Conservation (phyloP, 805 yeast species). For the Wilhelminamyces savonicus region DNA sequence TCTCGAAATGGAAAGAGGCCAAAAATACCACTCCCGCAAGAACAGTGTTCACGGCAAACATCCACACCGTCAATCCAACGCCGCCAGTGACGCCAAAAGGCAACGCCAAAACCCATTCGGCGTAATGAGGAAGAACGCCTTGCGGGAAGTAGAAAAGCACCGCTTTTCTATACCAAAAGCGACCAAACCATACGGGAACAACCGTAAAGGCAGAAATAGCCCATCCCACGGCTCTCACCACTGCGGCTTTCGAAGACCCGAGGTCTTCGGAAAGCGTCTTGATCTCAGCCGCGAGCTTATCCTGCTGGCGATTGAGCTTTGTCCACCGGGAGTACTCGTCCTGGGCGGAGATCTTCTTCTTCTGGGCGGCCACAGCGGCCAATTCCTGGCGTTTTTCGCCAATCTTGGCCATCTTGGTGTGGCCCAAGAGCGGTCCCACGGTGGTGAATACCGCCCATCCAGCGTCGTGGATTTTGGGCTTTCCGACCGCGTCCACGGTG, state of each 20-base stretch:
- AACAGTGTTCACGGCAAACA: conserved; percentile 35
- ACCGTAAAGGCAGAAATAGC: conserved; percentile 35
- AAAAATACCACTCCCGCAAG: conserved; percentile 8
- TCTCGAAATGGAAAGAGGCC: conserved; percentile 11
- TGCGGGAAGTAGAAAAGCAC: conserved; percentile 56
- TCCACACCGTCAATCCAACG: conserved; percentile 55
- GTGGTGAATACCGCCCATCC: conserved; percentile 34
- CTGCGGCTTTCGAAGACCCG: conserved; percentile 22
- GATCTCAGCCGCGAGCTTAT: conserved; percentile 49
- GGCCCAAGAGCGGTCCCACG: conserved; percentile 27
- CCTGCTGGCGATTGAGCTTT: conserved; percentile 69
- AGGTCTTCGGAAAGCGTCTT: conserved; percentile 35
- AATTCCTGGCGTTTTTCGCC: conserved; percentile 37
- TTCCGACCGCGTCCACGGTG: conserved; percentile 29
- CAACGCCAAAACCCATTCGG: conserved; percentile 54
- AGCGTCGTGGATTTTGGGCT: conserved; percentile 20
- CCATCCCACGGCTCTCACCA: conserved; percentile 27
- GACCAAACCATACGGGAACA: conserved; percentile 42
- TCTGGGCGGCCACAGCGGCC: conserved; percentile 40
- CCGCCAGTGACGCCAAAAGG: conserved; percentile 62
- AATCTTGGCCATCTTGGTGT: conserved; percentile 19
- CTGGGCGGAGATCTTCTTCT: conserved; percentile 70
- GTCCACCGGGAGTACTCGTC: conserved; percentile 97
- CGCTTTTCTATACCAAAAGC: conserved; percentile 46
- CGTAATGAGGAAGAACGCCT: conserved; percentile 47